Evolutionary conservation across 352 stramenopile species (phyloP).

Genomic region (Pythium coloratum): DNA sequence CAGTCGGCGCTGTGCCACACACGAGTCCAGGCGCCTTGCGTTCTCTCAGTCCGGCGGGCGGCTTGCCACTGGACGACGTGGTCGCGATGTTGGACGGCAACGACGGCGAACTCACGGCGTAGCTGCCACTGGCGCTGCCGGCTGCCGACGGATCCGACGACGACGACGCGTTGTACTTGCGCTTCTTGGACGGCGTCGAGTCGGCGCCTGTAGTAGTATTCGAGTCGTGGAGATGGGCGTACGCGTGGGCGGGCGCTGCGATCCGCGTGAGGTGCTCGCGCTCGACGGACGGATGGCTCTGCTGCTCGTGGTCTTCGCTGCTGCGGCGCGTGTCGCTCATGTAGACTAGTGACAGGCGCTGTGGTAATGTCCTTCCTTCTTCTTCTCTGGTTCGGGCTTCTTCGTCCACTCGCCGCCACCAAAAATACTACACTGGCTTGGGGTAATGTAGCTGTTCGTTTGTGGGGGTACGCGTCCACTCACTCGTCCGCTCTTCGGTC

Average conservation of each 20-base stretch:
- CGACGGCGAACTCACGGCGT: conserved; percentile 17
- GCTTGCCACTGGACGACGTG: conserved; percentile 7
- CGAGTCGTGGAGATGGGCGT: background rate
- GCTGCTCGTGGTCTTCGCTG: conserved; percentile 4
- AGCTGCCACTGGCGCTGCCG: background rate
- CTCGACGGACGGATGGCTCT: background rate
- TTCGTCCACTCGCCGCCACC: background rate
- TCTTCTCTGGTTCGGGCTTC: background rate
- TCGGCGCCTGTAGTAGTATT: conserved; percentile 16
- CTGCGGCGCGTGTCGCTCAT: conserved; percentile 15
- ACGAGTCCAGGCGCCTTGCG: conserved; percentile 26
- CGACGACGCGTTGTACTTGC: conserved; percentile 14
- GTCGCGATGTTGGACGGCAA: conserved; percentile 10
- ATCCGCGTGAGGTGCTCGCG: conserved; percentile 7
- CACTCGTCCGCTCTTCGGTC: background rate
- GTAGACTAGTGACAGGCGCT: background rate
- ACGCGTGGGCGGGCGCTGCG: background rate
- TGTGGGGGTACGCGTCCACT: background rate
- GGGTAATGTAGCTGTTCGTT: background rate
- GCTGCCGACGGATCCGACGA: conserved; percentile 1
- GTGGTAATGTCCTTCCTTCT: background rate
- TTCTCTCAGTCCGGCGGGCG: conserved; percentile 15
- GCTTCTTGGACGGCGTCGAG: conserved; percentile 59
- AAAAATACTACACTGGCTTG: background rate
- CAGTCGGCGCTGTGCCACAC: conserved; percentile 14